Evolutionary conservation across 2,329 filamentous ascomycete species (phyloP).

Genomic region (Zymoseptoria crescenta): DNA sequence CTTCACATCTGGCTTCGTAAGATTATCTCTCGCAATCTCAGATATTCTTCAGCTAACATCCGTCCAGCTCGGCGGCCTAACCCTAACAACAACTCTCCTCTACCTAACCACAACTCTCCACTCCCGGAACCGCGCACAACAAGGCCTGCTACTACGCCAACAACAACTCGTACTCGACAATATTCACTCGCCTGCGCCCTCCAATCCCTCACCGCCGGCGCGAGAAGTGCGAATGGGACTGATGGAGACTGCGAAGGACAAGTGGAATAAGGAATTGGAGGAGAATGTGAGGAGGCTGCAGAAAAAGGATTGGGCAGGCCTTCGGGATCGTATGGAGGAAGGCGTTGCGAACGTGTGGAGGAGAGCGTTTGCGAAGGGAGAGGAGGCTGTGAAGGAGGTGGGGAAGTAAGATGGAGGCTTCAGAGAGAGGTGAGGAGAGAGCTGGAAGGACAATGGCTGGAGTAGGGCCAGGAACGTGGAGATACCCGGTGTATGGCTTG

Average conservation of each 20-base stretch:
- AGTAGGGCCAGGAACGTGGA: neutral
- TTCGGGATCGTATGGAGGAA: slow-evolving; percentile 34
- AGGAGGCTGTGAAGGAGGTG: slow-evolving; percentile 12
- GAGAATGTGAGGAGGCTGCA: slow-evolving; percentile 36
- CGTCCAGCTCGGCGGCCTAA: slow-evolving; percentile 42
- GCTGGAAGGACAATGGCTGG: no score
- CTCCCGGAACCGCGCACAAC: slow-evolving; percentile 39
- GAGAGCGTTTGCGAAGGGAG: slow-evolving; percentile 22
- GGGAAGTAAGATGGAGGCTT: neutral
- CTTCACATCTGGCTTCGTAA: slow-evolving; percentile 46
- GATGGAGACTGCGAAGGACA: slow-evolving; percentile 41
- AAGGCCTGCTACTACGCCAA: slow-evolving; percentile 40
- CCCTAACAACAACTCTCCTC: slow-evolving; percentile 40
- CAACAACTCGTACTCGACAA: slow-evolving; percentile 38
- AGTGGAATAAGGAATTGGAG: slow-evolving; percentile 44
- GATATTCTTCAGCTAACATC: neutral
- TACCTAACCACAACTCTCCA: slow-evolving; percentile 36
- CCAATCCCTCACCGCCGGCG: slow-evolving; percentile 31
- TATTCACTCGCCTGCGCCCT: slow-evolving; percentile 37
- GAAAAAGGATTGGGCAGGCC: slow-evolving; percentile 38
- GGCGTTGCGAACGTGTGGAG: slow-evolving; percentile 29
- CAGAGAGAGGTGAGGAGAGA: no score
- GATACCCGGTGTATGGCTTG: neutral
- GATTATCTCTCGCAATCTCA: slow-evolving; percentile 7
- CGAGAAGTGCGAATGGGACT: slow-evolving; percentile 36